Percentiles rank a stretch among this genome's conserved stretches.
Conservation (phyloP, 2,329 filamentous ascomycete genomes). For the Monosporascus ibericus region DNA sequence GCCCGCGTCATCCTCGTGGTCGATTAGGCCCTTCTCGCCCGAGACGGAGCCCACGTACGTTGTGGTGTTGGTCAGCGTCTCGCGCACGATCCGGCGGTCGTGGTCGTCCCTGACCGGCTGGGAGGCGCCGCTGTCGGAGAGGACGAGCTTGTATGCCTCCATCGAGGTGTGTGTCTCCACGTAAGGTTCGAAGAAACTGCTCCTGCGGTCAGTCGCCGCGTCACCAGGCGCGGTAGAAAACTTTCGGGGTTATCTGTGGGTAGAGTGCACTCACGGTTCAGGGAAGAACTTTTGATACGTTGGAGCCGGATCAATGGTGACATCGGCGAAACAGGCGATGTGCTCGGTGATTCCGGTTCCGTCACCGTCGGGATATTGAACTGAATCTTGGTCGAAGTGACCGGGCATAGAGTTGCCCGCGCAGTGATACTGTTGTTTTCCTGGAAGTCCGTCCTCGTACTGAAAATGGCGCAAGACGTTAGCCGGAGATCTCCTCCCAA, state of each 20-base stretch:
- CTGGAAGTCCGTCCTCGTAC: slow-evolving; percentile 27
- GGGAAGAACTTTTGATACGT: slow-evolving; percentile 25
- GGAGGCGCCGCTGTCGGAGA: slow-evolving; percentile 25
- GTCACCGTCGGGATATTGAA: slow-evolving; percentile 19
- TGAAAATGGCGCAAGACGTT: neutral
- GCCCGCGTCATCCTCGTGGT: slow-evolving; percentile 25
- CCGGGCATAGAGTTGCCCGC: slow-evolving; percentile 27
- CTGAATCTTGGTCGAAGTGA: slow-evolving; percentile 21
- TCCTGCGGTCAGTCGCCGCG: neutral
- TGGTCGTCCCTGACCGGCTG: slow-evolving; percentile 26
- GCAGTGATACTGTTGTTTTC: slow-evolving; percentile 28
- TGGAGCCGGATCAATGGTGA: slow-evolving; percentile 13
- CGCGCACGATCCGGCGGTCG: slow-evolving; percentile 26
- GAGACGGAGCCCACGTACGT: slow-evolving; percentile 25
- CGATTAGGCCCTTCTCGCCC: slow-evolving; percentile 26
- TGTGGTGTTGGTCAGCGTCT: slow-evolving; percentile 23
- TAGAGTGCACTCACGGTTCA: slow-evolving; percentile 1
- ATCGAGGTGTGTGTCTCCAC: slow-evolving; percentile 24
- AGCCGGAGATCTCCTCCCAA: no score
- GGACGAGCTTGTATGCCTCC: slow-evolving; percentile 29
- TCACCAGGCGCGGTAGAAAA: no score
- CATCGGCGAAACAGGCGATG: slow-evolving; percentile 26
- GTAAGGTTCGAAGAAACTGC: slow-evolving; percentile 22
- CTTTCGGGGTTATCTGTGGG: neutral
- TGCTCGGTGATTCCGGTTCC: slow-evolving; percentile 13